Base-by-base conservation (phyloP, 495 filamentous ascomycete species). In the Aspergillus asperescens region DNA sequence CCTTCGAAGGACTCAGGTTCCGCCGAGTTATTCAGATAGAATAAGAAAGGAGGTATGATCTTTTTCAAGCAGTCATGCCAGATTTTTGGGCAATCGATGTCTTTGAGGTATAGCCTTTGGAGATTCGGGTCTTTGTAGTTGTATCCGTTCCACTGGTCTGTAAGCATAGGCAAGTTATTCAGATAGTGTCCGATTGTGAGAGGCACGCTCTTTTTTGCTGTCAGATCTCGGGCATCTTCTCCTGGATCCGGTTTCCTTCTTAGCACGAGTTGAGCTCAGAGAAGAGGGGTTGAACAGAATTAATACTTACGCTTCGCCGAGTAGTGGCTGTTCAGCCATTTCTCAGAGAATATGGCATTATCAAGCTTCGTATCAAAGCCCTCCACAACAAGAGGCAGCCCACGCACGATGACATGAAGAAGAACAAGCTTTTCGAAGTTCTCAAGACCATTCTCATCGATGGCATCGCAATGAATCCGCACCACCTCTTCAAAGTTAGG, bases 131-230 rank as follows among this genome's bases (percentile, higher is more conserved):
- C 82, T 47, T 77, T 77, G 60, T 83, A 93, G 56, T 83, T 89
- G 10, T 73, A 68, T 0, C 75, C 60, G 5, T 73, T 87, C 67
- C 84, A 90, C 58, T 88, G 86, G 29, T 88, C 81, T 1, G 90
- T 79, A 34, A 97, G 77, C 52, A 80, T 80, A 18, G 80, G 75
- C 82, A 96, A 81, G 44, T 86, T 91, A 45, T 84, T 82, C 10
- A 98, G 72, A 68, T 98, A 98, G 62, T 96, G 92, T 8, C 81
- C 83, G 37, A 90, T 85, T 0, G 88, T 89, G 67, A 96, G 86
- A 4, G 82, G 82, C 29, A 91, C 78, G 65, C 89, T 81, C 12
- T 77, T 68, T 50, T 83, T 80, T 5, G 76, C 77, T 1, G 72
- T 79, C 22, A 96, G 80, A 63, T 95, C 85, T 47, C 92, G 80